phyloP scores from a whole-genome alignment of 139 green algal species.

The Chlamydomonas sp. region DNA sequence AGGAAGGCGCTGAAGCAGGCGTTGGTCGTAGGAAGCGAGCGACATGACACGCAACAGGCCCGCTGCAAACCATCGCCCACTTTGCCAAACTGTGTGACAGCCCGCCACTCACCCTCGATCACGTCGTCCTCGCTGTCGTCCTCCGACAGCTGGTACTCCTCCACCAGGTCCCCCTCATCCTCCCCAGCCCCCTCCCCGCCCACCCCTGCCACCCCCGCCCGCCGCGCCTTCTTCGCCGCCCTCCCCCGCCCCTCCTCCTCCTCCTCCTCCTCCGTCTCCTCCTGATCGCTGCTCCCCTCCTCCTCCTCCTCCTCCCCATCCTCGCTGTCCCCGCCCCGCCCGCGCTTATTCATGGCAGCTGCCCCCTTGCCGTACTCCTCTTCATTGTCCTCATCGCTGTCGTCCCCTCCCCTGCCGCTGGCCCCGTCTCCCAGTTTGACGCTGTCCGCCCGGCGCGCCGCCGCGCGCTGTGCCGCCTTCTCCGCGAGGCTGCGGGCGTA shows the following conservation, averaged over 20 bases:
- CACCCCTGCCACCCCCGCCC: neutral
- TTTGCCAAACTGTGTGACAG: too few species aligned
- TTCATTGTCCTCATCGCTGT: too few species aligned
- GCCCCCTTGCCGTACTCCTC: too few species aligned
- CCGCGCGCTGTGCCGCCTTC: constrained; percentile 57
- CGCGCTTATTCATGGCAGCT: too few species aligned
- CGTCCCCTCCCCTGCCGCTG: neutral
- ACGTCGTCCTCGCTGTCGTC: neutral
- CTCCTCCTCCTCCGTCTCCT: neutral
- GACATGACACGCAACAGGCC: too few species aligned
- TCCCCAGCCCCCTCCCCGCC: too few species aligned
- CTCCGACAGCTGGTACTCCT: neutral
- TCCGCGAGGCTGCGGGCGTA: constrained; percentile 56
- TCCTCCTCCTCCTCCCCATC: neutral
- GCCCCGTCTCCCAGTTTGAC: neutral
- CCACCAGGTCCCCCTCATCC: too few species aligned
- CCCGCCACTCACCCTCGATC: neutral
- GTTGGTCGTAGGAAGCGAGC: too few species aligned
- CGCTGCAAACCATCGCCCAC: too few species aligned
- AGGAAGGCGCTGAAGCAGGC: too few species aligned
- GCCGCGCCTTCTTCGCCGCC: too few species aligned
- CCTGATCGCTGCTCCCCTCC: neutral
- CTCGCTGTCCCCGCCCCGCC: neutral
- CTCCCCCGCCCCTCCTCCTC: neutral
- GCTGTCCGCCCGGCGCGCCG: constrained; percentile 39